Evolutionary conservation across 371 early-diverging fungal species (phyloP), one percentile per base, ranked within the genome.

Genomic region (Funneliformis caledonium): DNA sequence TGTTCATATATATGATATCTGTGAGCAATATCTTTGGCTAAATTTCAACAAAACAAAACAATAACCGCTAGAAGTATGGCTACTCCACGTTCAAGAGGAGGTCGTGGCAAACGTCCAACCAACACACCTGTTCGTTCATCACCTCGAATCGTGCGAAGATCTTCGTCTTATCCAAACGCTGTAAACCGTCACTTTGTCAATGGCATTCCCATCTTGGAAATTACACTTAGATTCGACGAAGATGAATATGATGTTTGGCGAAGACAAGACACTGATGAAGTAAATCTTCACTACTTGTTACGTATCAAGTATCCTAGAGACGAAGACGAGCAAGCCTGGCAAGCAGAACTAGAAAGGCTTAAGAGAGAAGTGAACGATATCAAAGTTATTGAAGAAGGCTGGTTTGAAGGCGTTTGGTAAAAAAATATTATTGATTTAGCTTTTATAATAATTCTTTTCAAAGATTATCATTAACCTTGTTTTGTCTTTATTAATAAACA

Each of bases 321-420:
- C 37, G 79, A 68, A 26, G 79, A 79, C 45, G 79, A 79, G 60
- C 56, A 52, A 22, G 33, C 56, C 4, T 79, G 79, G 79, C 70
- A 19, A 2, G 70, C 37, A n/a, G 79, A 79, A 11, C 72, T 79
- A 26, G 79, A 79, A 70, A 79, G 70, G 22, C 45, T 79, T 52
- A 79, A 79, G 43, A 56, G 16, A 70, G 79, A 79, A 52, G 50
- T 79, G 26, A 60, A 16, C 16, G 48, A 68, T 37, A 33, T 79
- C 9, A 43, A 60, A 79, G 37, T 79, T 61, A 64, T 79, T 37
- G 72, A 79, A 59, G 72, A 79, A 43, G 79, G 79, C 12, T 79
- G 79, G 79, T 79, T 79, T 42, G 79, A 79, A 70, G 79, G 79
- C 45, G 79, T 79, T n/a, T 79, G 79, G 79, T 79, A 70, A 70